Percentiles rank a stretch among this genome's conserved stretches.
Conservation (phyloP, 2,329 filamentous ascomycete genomes). For the Aspergillus fumigatiaffinis region DNA sequence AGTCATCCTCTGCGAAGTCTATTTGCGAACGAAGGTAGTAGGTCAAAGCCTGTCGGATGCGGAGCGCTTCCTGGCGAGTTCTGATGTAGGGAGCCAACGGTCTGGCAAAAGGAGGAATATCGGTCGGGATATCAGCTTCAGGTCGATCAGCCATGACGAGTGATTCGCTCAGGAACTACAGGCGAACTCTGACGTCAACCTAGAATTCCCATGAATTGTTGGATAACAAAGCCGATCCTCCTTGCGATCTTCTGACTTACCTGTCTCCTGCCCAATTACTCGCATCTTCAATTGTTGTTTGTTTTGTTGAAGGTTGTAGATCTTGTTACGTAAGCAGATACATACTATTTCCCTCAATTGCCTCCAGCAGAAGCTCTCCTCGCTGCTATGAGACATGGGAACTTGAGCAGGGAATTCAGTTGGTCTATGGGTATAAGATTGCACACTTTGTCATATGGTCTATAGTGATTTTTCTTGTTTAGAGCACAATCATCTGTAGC, state of each 20-base stretch:
- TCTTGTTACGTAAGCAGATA: slow-evolving; percentile 5
- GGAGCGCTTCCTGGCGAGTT: slow-evolving; percentile 35
- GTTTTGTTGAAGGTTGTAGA: slow-evolving; percentile 4
- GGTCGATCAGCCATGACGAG: slow-evolving; percentile 20
- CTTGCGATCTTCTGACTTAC: not conserved
- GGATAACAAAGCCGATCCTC: not conserved
- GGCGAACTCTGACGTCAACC: not conserved
- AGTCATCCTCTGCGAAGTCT: slow-evolving; percentile 25
- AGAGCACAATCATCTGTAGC: not conserved
- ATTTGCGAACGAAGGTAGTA: slow-evolving; percentile 36
- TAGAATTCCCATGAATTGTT: not conserved
- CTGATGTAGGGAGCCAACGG: slow-evolving; percentile 38
- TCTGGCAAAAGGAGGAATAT: slow-evolving; percentile 34
- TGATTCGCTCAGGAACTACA: not conserved
- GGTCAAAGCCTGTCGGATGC: slow-evolving; percentile 38
- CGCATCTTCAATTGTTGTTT: not conserved
- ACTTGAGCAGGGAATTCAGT: not conserved
- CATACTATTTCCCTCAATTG: not conserved
- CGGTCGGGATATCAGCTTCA: slow-evolving; percentile 13
- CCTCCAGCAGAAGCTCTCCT: not conserved
- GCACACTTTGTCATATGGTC: not conserved
- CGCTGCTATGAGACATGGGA: not conserved
- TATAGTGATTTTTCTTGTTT: not conserved
- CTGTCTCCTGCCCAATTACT: not conserved
- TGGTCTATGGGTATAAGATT: not conserved